Percentiles rank a stretch among this genome's conserved stretches.
Evolutionary conservation across 202 grass and related monocot species (phyloP).

Genomic region (Panicum hallii): DNA sequence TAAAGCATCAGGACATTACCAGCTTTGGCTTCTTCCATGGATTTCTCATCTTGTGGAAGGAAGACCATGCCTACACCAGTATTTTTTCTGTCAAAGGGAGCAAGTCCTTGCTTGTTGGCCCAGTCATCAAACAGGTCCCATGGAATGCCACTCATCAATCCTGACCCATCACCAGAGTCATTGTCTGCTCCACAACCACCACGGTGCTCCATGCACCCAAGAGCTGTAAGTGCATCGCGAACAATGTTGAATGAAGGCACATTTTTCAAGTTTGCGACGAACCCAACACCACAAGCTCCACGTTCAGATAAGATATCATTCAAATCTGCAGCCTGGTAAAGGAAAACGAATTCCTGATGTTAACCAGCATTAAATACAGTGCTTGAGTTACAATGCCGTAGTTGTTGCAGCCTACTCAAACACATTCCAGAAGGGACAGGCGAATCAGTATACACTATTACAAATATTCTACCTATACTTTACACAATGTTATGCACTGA

Average conservation of each 20-base stretch:
- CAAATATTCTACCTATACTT: constrained; percentile 21
- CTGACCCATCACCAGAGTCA: constrained; percentile 94
- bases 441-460: not conserved
- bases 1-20: constrained; percentile 59
- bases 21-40: constrained; percentile 77
- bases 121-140: constrained; percentile 91
- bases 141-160: constrained; percentile 87
- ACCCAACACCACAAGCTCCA: constrained; percentile 98
- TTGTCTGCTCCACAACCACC: constrained; percentile 97
- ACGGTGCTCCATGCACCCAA: constrained; percentile 99
- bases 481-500: constrained; percentile 45
- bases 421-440: constrained; percentile 35
- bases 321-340: constrained; percentile 72
- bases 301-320: constrained; percentile 91
- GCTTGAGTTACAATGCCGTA: constrained; percentile 2
- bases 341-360: constrained; percentile 15
- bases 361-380: constrained; percentile 25
- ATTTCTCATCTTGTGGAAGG: constrained; percentile 83
- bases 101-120: constrained; percentile 81
- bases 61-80: constrained; percentile 99
- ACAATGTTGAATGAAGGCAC: constrained; percentile 87
- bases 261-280: constrained; percentile 96
- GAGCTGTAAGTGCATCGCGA: constrained; percentile 79
- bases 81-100: constrained; percentile 62
- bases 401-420: constrained; percentile 14